Evolutionary conservation across 1,284 basidiomycete genomes (phyloP), one percentile per base, ranked within the genome.

Genomic region (Papiliotrema laurentii): DNA sequence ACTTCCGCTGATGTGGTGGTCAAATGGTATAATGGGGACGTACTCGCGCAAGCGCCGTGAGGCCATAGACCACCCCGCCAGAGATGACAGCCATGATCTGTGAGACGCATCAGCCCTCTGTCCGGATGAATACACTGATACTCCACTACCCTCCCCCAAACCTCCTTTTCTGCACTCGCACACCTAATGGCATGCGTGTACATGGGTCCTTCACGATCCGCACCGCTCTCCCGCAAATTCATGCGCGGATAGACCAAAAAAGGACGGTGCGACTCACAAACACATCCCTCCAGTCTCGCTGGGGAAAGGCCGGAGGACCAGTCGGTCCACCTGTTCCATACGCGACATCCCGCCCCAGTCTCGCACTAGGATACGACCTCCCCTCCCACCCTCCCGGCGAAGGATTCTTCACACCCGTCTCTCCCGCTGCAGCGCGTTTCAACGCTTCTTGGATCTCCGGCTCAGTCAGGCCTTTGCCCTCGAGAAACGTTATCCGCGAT

Each of bases 21-120:
- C 22, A 46, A 19, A 38, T 33, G 13, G 7, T 37, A 11, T 10
- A 33, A 33, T 9, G 30, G 30, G 14, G 19, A 24, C 7, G 40
- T 64, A 89, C 90, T 72, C 84, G 83, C 61, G 92, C 92, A 33
- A 97, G 74, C 2, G 89, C 80, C 24, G 86, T 78, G n/a, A 90
- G 83, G 18, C 91, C 88, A 69, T 91, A 97, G n/a, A 85, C 82
- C 11, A 94, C 77, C 2, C 86, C 83, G 3, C 93, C 92, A 36
- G 92, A 92, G 4, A 98, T 79, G 31, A 97, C 87, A 13, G 87
- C 86, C 75, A 94, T 92, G 66, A 98, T 96, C 89, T 94, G 63
- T 35, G 4, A 19, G 26, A 30, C 31, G 39, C 34, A 14, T 33
- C 24, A 30, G 21, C 24, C 18, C 16, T 16, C 40, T 19, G 9